Evolutionary conservation across 2,329 filamentous ascomycete species (phyloP).

Genomic region (Scopulariopsis brevicaulis): DNA sequence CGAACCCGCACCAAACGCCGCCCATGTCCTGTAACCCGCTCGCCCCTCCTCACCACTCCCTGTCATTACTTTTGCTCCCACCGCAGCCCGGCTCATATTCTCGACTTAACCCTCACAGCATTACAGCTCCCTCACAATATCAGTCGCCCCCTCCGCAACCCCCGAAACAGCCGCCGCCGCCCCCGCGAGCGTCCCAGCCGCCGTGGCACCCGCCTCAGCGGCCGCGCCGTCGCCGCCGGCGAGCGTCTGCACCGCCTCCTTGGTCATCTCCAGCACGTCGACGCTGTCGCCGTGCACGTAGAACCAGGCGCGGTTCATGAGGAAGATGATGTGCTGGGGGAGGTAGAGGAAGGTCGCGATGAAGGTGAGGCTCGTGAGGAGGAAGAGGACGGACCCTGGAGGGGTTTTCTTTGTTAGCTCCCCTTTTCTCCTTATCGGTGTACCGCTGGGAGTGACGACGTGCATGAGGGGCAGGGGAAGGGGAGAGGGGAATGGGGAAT

Average conservation of each 20-base stretch:
- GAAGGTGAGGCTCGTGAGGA: constrained; percentile 74
- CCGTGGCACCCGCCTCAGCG: constrained; percentile 1
- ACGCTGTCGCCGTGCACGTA: constrained; percentile 79
- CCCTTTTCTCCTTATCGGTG: not conserved
- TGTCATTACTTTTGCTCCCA: not conserved
- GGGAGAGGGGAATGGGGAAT: not conserved
- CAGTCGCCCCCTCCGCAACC: constrained; percentile 13
- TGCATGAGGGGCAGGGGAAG: not conserved
- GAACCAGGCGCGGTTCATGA: constrained; percentile 81
- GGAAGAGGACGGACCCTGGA: constrained; percentile 84
- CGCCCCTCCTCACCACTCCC: not conserved
- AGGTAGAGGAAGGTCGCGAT: constrained; percentile 88
- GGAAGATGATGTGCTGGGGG: constrained; percentile 75
- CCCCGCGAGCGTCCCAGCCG: constrained; percentile 10
- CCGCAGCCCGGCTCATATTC: too few relatives aligned
- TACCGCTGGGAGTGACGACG: not conserved
- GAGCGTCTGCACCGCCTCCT: constrained; percentile 19
- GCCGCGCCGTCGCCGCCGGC: constrained; percentile 17
- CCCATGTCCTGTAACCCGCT: not conserved
- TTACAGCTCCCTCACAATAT: constrained; percentile 21
- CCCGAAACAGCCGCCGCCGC: constrained; percentile 17
- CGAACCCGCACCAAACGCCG: not conserved
- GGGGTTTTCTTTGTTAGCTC: not conserved
- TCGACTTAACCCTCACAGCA: too few relatives aligned
- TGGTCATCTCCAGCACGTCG: constrained; percentile 33